These are phyloP conservation scores for Solanum hybrid DNA, from an alignment of 305 asterid species.

Conservation along the genomic window DNA sequence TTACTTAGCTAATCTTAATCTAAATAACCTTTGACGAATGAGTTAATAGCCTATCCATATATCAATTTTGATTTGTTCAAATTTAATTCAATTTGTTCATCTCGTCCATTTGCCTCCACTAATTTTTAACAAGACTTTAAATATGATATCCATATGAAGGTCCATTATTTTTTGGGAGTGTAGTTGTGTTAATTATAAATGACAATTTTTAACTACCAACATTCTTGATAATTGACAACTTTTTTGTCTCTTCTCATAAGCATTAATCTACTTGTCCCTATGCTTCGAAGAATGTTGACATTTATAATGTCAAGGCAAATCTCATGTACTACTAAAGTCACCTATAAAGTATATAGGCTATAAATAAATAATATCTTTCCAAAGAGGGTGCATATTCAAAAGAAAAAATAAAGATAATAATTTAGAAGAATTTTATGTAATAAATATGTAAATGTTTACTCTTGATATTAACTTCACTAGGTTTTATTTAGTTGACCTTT, in stretches of 20 bases:
- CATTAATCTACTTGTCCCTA: slow-evolving; percentile 1
- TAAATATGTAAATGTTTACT: not conserved
- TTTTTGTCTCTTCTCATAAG: not conserved
- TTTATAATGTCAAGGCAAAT: not conserved
- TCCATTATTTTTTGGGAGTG: not conserved
- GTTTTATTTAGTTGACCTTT: not conserved
- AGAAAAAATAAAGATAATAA: not conserved
- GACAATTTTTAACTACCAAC: not conserved
- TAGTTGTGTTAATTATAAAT: not conserved
- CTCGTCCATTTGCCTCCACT: not conserved
- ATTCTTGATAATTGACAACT: not conserved
- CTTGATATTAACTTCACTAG: not conserved
- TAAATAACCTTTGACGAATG: not conserved
- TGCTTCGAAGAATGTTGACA: not conserved
- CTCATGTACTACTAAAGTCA: not conserved
- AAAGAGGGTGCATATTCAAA: not conserved
- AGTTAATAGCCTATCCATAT: not conserved
- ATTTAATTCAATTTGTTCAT: not conserved
- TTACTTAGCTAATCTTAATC: not conserved
- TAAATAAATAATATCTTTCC: not conserved
- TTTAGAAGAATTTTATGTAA: not conserved
- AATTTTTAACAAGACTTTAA: not conserved
- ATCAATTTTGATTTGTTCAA: not conserved
- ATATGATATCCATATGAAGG: not conserved
- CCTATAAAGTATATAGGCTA: not conserved